Evolutionary conservation across 176 grass and related monocot species (phyloP), one percentile per base, ranked within the genome.

Genomic region (Oryza brachyantha): DNA sequence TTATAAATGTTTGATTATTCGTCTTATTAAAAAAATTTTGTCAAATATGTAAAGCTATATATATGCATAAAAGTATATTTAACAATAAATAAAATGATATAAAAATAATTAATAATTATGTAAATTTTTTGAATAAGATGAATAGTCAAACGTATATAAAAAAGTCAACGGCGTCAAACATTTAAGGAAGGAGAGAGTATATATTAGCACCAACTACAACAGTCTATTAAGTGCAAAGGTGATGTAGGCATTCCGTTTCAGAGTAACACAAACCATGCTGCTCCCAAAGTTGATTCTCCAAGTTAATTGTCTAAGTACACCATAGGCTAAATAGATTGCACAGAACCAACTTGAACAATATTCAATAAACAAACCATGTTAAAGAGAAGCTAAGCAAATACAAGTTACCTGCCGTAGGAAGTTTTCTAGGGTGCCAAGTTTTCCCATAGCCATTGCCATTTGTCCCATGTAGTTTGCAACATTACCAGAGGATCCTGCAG

Each of bases 401-500:
- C 50, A 54, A 67, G 71, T 79, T 84, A 97, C 93, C 90, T 97
- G 93, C 10, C 80, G 90, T 46, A 97, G 88, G 74, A 97, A 97
- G 78, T 90, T 97, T 76, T 97, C 93, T 48, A 97, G 88, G 61
- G 88, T 97, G 17, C 90, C 93, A 28, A 97, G 87, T 79, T 97
- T 97, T 58, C 93, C 93, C 90, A 97, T 97, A 36, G 93, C 93
- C 93, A 97, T 97, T 22, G 93, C 93, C 93, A 97, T 93, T 58
- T 97, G 93, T 71, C 93, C 93, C 90, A 93, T 97, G 76, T 97
- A 97, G 83, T 88, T 97, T 72, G 93, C 90, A 65, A 97, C 93
- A 77, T 91, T 89, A 61, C 90, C 77, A 24, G 90, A 90, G 43
- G 87, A 75, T 59, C 87, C 87, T 71, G 80, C 82, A 66, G 88